These are phyloP conservation scores for Mycena epipterygia DNA, from an alignment of 768 basidiomycete species.

Conservation along the genomic window DNA sequence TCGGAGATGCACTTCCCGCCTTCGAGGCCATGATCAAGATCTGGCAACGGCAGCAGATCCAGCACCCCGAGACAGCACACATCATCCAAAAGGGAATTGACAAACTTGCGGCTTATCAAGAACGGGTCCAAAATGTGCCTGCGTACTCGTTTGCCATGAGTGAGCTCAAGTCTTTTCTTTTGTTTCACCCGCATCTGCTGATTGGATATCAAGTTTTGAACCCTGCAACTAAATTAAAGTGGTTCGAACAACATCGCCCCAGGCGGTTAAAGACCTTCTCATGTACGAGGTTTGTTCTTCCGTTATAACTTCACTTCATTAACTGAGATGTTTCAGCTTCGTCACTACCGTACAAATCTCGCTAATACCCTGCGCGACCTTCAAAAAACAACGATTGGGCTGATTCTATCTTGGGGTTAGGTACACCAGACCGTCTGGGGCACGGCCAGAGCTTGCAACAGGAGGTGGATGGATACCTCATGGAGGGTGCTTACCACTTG, in stretches of 20 bases:
- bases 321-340: background rate
- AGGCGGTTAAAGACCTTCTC: background rate
- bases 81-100: conserved; percentile 29
- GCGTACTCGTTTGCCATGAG: conserved; percentile 13
- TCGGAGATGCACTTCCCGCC: conserved; percentile 31
- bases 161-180: background rate
- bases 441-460: background rate
- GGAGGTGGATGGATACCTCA: background rate
- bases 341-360: background rate
- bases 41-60: conserved; percentile 19
- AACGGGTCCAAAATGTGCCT: conserved; percentile 9
- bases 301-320: background rate
- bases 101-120: conserved; percentile 24
- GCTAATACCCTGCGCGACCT: background rate
- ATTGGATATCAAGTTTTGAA: background rate
- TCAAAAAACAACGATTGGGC: background rate
- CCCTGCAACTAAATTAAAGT: background rate
- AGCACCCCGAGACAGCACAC: conserved; percentile 2
- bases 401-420: background rate
- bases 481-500: background rate
- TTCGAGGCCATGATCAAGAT: conserved; percentile 31
- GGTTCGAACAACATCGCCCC: background rate
- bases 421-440: background rate
- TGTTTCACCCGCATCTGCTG: background rate
- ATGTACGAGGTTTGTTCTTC: background rate